Evolutionary conservation across 768 basidiomycete genomes (phyloP).

Genomic region (Piloderma croceum): DNA sequence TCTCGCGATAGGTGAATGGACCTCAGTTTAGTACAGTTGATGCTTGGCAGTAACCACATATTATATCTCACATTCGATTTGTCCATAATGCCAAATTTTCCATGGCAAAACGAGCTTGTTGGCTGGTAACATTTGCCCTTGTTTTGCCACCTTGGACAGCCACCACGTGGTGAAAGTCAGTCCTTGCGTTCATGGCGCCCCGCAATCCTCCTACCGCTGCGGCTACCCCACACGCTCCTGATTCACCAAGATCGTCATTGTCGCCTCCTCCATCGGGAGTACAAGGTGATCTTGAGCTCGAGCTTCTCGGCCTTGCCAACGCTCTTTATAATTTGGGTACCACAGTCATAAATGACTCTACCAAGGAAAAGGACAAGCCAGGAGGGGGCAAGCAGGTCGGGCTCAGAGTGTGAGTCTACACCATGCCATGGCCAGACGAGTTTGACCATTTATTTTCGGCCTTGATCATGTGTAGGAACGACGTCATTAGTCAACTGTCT

Average conservation of each 20-base stretch:
- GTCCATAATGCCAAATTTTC: too few species aligned
- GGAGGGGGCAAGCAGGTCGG: slow-evolving; percentile 69
- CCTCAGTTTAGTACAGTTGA: too few species aligned
- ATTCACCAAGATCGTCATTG: slow-evolving; percentile 69
- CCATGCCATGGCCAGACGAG: neutral
- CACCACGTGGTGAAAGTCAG: too few species aligned
- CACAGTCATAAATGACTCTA: slow-evolving; percentile 77
- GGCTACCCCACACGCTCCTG: slow-evolving; percentile 37
- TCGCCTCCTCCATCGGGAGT: slow-evolving; percentile 63
- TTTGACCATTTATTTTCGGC: neutral
- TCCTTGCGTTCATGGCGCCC: neutral
- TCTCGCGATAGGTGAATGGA: neutral
- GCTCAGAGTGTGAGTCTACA: slow-evolving; percentile 54
- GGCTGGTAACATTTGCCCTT: too few species aligned
- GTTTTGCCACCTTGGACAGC: too few species aligned
- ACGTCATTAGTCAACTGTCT: slow-evolving; percentile 62
- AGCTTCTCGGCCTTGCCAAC: slow-evolving; percentile 70
- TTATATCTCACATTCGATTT: too few species aligned
- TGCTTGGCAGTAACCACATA: too few species aligned
- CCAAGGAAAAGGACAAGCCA: slow-evolving; percentile 70
- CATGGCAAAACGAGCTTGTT: too few species aligned
- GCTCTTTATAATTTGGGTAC: slow-evolving; percentile 78
- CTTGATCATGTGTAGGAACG: slow-evolving; percentile 49
- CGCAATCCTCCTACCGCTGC: slow-evolving; percentile 1
- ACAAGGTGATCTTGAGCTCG: slow-evolving; percentile 73